Conservation (phyloP, 2,329 filamentous ascomycete genomes). For the Neofusicoccum umdonicola region DNA sequence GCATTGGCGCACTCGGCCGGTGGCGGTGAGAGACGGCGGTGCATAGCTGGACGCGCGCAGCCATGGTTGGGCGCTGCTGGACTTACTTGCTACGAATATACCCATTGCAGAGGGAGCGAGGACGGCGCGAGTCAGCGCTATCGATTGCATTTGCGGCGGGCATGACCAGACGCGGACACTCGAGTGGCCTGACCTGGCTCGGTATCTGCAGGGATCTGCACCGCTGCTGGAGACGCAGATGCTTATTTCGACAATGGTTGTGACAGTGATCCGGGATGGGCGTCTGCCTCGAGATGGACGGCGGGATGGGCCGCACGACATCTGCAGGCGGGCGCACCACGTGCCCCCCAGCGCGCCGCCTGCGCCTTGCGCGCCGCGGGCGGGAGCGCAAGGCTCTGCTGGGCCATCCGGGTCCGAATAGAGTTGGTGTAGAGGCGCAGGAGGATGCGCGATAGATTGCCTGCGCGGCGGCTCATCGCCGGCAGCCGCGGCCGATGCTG, state of each 20-base stretch:
- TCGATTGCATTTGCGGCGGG: background rate
- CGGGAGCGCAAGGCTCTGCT: background rate
- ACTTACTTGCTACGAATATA: background rate
- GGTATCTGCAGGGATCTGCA: background rate
- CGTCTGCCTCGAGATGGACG: background rate
- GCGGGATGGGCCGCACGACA: background rate
- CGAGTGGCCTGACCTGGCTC: background rate
- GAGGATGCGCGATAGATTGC: background rate
- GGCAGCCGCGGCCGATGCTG: too few relatives aligned
- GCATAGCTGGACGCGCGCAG: background rate
- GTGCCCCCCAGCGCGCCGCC: background rate
- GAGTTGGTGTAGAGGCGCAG: background rate
- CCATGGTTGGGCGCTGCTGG: background rate
- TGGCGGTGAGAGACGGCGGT: background rate
- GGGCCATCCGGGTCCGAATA: background rate
- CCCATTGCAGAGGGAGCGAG: background rate
- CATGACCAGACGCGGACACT: too few relatives aligned
- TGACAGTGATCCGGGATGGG: background rate
- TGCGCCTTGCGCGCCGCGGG: background rate
- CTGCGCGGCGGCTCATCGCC: background rate
- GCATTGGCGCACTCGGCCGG: too few relatives aligned
- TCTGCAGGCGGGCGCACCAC: background rate
- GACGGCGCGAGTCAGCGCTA: background rate
- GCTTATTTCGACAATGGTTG: background rate
- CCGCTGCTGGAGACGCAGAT: background rate